Evolutionary conservation across 1,139 yeast species (phyloP).

Genomic region (Geotrichum phurueaensis): DNA sequence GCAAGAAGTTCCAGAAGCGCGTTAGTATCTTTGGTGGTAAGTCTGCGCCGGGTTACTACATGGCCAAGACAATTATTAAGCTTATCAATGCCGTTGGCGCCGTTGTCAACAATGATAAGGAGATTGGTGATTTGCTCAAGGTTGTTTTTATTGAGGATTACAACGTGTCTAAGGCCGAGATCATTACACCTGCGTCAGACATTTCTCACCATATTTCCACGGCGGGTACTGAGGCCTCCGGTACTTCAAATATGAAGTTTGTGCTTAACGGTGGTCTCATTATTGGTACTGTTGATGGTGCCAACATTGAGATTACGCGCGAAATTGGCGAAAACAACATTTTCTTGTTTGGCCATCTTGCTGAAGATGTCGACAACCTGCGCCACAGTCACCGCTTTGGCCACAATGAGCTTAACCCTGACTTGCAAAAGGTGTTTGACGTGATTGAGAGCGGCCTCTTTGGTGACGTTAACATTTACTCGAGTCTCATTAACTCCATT

Average conservation of each 20-base stretch:
- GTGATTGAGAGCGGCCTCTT: constrained; percentile 64
- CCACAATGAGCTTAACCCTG: constrained; percentile 44
- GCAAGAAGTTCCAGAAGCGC: constrained; percentile 63
- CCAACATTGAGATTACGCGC: constrained; percentile 89
- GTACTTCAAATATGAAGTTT: constrained; percentile 94
- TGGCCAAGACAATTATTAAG: constrained; percentile 87
- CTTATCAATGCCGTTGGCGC: constrained; percentile 75
- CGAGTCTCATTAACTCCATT: constrained; percentile 62
- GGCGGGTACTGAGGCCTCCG: constrained; percentile 96
- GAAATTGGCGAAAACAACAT: constrained; percentile 92
- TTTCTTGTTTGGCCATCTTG: constrained; percentile 82
- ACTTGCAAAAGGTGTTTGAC: constrained; percentile 57
- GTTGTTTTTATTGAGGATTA: constrained; percentile 88
- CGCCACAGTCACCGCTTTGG: constrained; percentile 68
- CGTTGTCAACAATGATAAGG: constrained; percentile 72
- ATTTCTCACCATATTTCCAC: constrained; percentile 94
- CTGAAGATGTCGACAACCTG: constrained; percentile 82
- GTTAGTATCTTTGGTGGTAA: constrained; percentile 88
- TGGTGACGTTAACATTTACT: constrained; percentile 66
- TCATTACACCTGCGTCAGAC: constrained; percentile 85
- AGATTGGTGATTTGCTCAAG: constrained; percentile 68
- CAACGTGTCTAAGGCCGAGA: constrained; percentile 89
- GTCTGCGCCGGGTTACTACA: constrained; percentile 94
- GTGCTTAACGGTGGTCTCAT: constrained; percentile 90
- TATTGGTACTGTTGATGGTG: constrained; percentile 95